Base-by-base conservation (phyloP, 805 yeast genomes). In the Brettanomyces naardenensis region DNA sequence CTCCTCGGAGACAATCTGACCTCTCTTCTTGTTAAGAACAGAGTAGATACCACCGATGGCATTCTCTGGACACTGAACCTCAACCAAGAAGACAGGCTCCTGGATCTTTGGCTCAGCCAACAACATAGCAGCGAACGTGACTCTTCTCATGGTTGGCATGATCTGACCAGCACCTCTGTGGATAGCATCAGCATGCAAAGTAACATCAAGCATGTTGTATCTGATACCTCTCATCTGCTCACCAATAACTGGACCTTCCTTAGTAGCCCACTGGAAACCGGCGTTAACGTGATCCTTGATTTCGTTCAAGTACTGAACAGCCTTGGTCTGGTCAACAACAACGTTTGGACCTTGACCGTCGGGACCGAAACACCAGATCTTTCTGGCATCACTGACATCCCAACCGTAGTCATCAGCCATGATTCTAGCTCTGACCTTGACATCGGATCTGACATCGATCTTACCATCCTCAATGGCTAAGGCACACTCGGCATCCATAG, bases 131-230 rank as follows among this genome's bases (percentile, higher is more conserved):
- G 97, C 98, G 77, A 85, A 92, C 54, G 97, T 87, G 59, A 80
- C 97, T 80, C 97, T 89, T 82, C 97, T 89, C 97, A 92, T 90
- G 71, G 98, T 90, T 74, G 97, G 97, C 74, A 92, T 88, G 70
- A 90, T 80, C 79, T 90, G 98, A 75, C 97, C 98, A 76, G 95
- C 96, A 80, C 97, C 97, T 85, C 98, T 89, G 85, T 90, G 98
- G 74, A 90, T 90, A 72, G 98, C 96, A 85, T 90, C 98, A 66
- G 97, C 95, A 74, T 90, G 98, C 71, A 90, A 78, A 58, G 96
- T 89, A 65, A 90, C 98, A 81, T 90, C 98, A 75, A 90, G 78
- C 65, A 90, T 84, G 95, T 90, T 90, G 71, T 87, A 74, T 77
- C 97, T 88, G 62, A 88, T 78, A 61, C 95, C 85, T 80, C 98